Percentiles rank a stretch among this genome's conserved stretches.
These are phyloP conservation scores for Podospora pseudocomata DNA, from an alignment of 495 filamentous ascomycete genomes.

Conservation along the genomic window DNA sequence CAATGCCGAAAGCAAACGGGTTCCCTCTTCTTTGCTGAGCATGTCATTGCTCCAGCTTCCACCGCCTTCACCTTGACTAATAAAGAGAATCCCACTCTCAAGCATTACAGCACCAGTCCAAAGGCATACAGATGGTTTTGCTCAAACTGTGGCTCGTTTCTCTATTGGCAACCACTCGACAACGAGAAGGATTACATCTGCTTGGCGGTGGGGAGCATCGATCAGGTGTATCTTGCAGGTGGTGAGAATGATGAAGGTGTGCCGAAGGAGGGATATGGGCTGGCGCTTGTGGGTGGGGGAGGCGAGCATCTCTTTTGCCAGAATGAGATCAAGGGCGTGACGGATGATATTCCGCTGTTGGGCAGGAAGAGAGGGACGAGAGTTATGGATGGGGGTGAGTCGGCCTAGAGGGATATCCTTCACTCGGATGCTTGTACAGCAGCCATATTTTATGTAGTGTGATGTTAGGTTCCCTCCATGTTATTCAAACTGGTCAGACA, in stretches of 20 bases:
- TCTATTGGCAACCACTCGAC: constrained; percentile 34
- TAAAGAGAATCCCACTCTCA: constrained; percentile 21
- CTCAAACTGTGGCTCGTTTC: constrained; percentile 34
- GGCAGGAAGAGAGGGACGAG: constrained; percentile 14
- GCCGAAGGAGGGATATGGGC: constrained; percentile 30
- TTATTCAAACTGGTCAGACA: no score
- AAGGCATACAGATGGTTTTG: constrained; percentile 37
- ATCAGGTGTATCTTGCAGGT: constrained; percentile 36
- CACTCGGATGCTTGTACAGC: no score
- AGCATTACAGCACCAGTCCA: constrained; percentile 30
- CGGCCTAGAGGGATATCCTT: no score
- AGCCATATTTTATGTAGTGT: no score
- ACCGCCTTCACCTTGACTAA: constrained; percentile 24
- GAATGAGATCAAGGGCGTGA: constrained; percentile 41
- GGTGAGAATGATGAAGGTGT: constrained; percentile 30
- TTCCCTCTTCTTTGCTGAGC: constrained; percentile 33
- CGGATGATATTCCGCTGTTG: constrained; percentile 27
- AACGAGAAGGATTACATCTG: constrained; percentile 10
- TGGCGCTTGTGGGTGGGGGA: constrained; percentile 27
- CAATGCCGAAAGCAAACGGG: constrained; percentile 38
- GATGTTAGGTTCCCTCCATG: no score
- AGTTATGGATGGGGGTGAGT: not conserved
- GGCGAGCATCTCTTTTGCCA: constrained; percentile 28
- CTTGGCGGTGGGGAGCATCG: constrained; percentile 35
- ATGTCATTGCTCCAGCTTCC: constrained; percentile 13